Evolutionary conservation across 2,329 filamentous ascomycete genomes (phyloP).

Genomic region (Paecilomyces niveus): DNA sequence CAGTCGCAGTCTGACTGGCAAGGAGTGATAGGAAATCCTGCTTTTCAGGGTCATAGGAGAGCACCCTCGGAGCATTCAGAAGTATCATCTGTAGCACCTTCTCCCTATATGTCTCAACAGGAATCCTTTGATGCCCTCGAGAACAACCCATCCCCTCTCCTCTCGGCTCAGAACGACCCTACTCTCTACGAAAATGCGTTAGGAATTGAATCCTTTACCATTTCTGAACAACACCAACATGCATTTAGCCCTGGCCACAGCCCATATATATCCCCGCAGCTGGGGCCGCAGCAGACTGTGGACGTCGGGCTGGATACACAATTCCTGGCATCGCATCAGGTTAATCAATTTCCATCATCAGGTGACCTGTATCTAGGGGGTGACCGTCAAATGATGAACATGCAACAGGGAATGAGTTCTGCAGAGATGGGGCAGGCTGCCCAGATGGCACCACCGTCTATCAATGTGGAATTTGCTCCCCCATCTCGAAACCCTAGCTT

Average conservation of each 20-base stretch:
- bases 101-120: constrained; percentile 69
- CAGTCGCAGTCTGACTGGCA: constrained; percentile 51
- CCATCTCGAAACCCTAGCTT: constrained; percentile 60
- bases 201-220: constrained; percentile 70
- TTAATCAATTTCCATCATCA: constrained; percentile 42
- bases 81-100: constrained; percentile 75
- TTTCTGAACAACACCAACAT: constrained; percentile 57
- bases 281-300: constrained; percentile 64
- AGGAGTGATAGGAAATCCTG: constrained; percentile 45
- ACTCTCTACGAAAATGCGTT: constrained; percentile 70
- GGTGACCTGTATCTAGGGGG: constrained; percentile 46
- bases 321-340: constrained; percentile 40
- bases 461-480: constrained; percentile 89
- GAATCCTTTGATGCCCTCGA: constrained; percentile 72
- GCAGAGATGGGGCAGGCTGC: constrained; percentile 61
- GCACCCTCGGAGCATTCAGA: constrained; percentile 89
- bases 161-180: constrained; percentile 64
- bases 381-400: constrained; percentile 42
- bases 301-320: constrained; percentile 45
- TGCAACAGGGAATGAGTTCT: constrained; percentile 39
- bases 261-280: constrained; percentile 61
- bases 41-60: constrained; percentile 75
- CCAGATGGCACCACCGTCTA: constrained; percentile 84
- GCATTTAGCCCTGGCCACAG: constrained; percentile 60
- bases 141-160: constrained; percentile 70